phyloP scores from a whole-genome alignment of 208 protist genomes.

The Herpetomonas muscarum region DNA sequence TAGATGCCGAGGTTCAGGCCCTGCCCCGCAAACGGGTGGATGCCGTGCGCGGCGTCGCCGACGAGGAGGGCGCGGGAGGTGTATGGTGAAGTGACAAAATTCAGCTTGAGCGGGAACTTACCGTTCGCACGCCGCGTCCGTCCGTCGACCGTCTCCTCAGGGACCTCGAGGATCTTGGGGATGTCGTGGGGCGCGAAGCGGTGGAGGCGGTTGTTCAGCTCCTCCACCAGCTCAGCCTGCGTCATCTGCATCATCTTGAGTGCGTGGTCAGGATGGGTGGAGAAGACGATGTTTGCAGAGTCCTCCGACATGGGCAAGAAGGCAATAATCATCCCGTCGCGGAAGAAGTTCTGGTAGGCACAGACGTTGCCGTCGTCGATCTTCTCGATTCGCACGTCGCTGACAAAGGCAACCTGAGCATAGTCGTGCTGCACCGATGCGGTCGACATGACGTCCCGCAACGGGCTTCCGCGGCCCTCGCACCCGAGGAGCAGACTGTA shows the following conservation, averaged over 20 bases:
- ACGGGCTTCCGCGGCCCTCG: conserved; percentile 69
- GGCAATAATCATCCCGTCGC: conserved; percentile 79
- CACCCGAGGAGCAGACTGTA: conserved; percentile 77
- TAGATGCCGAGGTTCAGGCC: conserved; percentile 91
- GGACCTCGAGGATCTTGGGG: conserved; percentile 66
- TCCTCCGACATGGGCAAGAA: conserved; percentile 73
- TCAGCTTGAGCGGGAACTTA: conserved; percentile 67
- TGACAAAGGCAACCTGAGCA: conserved; percentile 77
- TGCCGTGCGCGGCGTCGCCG: conserved; percentile 87
- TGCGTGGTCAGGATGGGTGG: conserved; percentile 63
- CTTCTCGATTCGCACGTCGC: conserved; percentile 63
- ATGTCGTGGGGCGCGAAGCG: conserved; percentile 72
- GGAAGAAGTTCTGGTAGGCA: conserved; percentile 88
- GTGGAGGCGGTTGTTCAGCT: conserved; percentile 66
- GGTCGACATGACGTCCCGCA: conserved; percentile 59
- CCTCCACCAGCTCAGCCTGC: conserved; percentile 51
- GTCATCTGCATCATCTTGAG: conserved; percentile 41
- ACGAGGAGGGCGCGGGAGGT: conserved; percentile 59
- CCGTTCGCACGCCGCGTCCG: conserved; percentile 49
- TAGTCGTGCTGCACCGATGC: conserved; percentile 76
- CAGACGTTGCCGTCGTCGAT: conserved; percentile 75
- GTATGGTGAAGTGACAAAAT: conserved; percentile 59
- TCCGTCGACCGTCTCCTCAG: conserved; percentile 38
- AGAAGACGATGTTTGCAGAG: conserved; percentile 83
- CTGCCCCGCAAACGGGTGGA: conserved; percentile 92